phyloP scores from a whole-genome alignment of 2,329 filamentous ascomycete genomes.

The Daldinia sp. region DNA sequence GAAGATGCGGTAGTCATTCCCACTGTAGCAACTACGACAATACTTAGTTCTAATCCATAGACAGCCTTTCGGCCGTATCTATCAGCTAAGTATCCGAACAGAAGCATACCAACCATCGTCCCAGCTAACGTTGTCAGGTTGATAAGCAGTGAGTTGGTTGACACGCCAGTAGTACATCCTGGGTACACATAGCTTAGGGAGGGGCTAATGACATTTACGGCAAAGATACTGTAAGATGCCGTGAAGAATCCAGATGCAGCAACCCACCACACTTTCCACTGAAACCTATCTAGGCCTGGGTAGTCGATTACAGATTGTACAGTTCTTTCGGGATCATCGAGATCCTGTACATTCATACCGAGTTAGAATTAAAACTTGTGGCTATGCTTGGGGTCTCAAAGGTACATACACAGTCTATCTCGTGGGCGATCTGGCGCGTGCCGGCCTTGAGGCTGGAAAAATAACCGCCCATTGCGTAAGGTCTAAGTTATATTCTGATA shows the following conservation, averaged over 20 bases:
- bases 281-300: conserved; percentile 42
- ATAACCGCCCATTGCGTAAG: conserved; percentile 38
- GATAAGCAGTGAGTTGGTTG: conserved; percentile 38
- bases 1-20: conserved; percentile 52
- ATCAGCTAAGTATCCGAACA: conserved; percentile 67
- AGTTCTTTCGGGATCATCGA: conserved; percentile 42
- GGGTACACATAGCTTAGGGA: conserved; percentile 43
- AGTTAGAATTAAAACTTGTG: conserved; percentile 3
- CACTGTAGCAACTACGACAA: conserved; percentile 69
- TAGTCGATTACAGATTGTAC: conserved; percentile 44
- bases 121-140: conserved; percentile 66
- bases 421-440: conserved; percentile 35
- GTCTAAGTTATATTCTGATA: background rate
- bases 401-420: conserved; percentile 43
- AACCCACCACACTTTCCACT: conserved; percentile 46
- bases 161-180: conserved; percentile 14
- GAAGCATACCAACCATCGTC: conserved; percentile 64
- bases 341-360: conserved; percentile 28
- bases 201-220: conserved; percentile 44
- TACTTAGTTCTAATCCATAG: conserved; percentile 67
- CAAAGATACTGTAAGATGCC: conserved; percentile 54
- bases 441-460: conserved; percentile 39
- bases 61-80: conserved; percentile 66
- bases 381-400: background rate
- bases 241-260: conserved; percentile 52